Evolutionary conservation across 805 yeast species (phyloP), one percentile per base, ranked within the genome.

Genomic region (Suhomyces vadensis): DNA sequence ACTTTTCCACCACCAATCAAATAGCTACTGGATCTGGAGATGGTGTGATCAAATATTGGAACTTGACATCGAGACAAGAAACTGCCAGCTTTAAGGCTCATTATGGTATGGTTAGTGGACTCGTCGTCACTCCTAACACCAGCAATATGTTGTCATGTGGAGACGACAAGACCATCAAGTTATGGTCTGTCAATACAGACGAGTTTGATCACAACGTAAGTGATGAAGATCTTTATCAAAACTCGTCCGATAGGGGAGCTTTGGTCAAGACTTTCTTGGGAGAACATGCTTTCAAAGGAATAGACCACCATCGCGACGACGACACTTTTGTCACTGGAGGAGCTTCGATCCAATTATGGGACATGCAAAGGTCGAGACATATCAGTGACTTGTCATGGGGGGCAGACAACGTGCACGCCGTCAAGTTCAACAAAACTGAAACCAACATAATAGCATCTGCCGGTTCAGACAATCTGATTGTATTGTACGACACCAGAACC

Each of bases 1-100:
- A 91, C 64, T 81, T 81, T 60, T 67, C 76, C 35, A 71, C 78
- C 36, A 74, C 90, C 40, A 86, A 82, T 56, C 83, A 82, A 58
- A 66, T 92, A 22, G 97, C 97, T 2, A 81, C 94, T 7, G 97
- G 97, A 7, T 83, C 94, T 6, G 99, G 96, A 26, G 99, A 94
- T 63, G 99, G 99, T 57, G 80, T 87, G 5, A 78, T 94, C 52
- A 94, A 94, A 63, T 87, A 88, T 60, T 94, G 99, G 99, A 87
- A 92, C 65, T 65, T 92, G 66, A 79, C 91, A 1, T 77, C 87
- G 8, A 75, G 94, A 49, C 82, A 81, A 13, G 96, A 94, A 60
- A 64, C 78, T 1, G 81, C 82, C 49, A 79, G 89, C 22, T 87
- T 85, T 60, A 82, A 83, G 60, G 98, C 96, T 0, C 99, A 94